Base-by-base conservation (phyloP, 2,329 filamentous ascomycete genomes). In the Talaromyces funiculosus region DNA sequence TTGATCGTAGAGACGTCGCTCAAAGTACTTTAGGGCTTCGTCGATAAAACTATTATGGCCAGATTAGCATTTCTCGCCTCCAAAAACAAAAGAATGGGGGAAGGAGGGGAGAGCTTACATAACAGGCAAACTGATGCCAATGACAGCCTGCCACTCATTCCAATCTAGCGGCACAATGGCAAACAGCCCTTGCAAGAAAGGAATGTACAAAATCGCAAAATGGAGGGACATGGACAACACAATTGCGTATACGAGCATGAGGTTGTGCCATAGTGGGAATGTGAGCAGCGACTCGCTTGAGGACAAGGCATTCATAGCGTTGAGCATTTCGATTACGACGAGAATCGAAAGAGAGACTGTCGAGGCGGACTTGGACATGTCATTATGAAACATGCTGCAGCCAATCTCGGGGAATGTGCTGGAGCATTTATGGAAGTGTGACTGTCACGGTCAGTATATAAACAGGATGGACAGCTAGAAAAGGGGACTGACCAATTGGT, bases 241-340 rank as follows among this genome's bases (percentile, higher is more conserved):
- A 71, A 99, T 96, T 64, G 94, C 95, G 69, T 96, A 96, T 59
- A 99, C 90, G 18, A 99, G 87, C 83, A 96, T 94, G 88, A 96
- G 94, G 80, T 99, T 99, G 72, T 93, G 86, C 93, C 93, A 97
- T n/a, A 99, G 81, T 9, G 92, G 93, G 64, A 99, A 84, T 2
- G 92, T 97, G 60, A 99, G 78, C 12, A 99, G 86, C 16, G 90
- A 96, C 77, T 99, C 94, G 75, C 90, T 96, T 0, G 92, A 96
- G 1, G 92, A 97, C 33, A 99, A 84, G 0, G 93, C 94, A 73
- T 99, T 99, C 89, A 97, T 93, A 68, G 94, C 94, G 78, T 99
- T 99, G 73, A 99, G 85, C 94, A 99, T 99, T 80, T 99, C 94
- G 71, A 99, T 97, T 63, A 97, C 92, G 49, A 99, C 94, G 18